phyloP scores from a whole-genome alignment of 2,329 filamentous ascomycete species.

The Aspergillus alliaceus region DNA sequence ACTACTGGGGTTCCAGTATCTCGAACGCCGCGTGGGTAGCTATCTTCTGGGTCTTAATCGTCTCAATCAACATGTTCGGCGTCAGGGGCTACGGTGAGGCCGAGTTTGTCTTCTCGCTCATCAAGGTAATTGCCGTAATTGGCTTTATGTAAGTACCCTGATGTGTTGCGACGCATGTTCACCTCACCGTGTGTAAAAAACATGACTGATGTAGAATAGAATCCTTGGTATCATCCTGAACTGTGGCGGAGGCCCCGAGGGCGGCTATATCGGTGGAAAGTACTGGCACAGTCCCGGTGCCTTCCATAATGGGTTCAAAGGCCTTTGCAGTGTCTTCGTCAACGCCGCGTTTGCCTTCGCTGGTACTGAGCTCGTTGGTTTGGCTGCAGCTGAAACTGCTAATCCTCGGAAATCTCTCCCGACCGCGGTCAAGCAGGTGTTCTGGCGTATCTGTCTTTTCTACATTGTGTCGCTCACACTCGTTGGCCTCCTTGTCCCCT shows the following conservation, averaged over 20 bases:
- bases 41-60: slow-evolving; percentile 74
- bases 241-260: slow-evolving; percentile 71
- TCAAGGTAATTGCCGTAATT: slow-evolving; percentile 84
- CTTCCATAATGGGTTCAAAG: slow-evolving; percentile 65
- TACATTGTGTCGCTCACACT: slow-evolving; percentile 81
- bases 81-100: slow-evolving; percentile 88
- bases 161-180: not conserved
- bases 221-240: slow-evolving; percentile 85
- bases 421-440: slow-evolving; percentile 87
- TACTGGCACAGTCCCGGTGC: slow-evolving; percentile 82
- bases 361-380: slow-evolving; percentile 62
- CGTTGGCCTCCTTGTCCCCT: slow-evolving; percentile 79
- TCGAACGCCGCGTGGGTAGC: slow-evolving; percentile 76
- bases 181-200: not conserved
- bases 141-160: slow-evolving; percentile 71
- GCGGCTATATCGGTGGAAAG: slow-evolving; percentile 75
- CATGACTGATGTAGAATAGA: slow-evolving; percentile 43
- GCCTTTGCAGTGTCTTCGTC: slow-evolving; percentile 62
- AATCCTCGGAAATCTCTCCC: slow-evolving; percentile 71
- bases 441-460: slow-evolving; percentile 90
- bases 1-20: slow-evolving; percentile 70
- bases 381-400: slow-evolving; percentile 59
- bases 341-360: slow-evolving; percentile 64
- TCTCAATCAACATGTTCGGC: slow-evolving; percentile 82
- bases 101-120: slow-evolving; percentile 80